Conservation (phyloP, 2,329 filamentous ascomycete species). For the Phaeosphaeriaceae sp. region DNA sequence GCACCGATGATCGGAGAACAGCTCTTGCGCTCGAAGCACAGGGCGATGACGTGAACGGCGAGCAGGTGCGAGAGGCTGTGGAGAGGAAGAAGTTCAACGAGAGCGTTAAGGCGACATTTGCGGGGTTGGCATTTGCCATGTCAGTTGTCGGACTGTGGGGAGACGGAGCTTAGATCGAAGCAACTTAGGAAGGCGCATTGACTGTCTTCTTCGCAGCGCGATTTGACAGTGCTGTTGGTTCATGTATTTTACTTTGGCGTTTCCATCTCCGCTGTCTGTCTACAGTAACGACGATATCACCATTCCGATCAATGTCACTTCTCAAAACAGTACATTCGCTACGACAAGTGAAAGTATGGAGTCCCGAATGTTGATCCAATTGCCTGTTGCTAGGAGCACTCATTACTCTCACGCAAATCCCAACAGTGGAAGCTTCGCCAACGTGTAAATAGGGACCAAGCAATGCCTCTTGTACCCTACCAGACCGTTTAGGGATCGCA, state of each 20-base stretch:
- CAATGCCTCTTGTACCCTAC: too few relatives aligned
- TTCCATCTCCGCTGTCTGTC: not conserved
- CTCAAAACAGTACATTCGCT: too few relatives aligned
- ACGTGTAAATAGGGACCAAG: too few relatives aligned
- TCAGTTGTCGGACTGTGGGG: slow-evolving; percentile 59
- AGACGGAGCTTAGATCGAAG: slow-evolving; percentile 42
- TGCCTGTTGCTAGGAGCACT: too few relatives aligned
- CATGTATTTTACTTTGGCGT: not conserved
- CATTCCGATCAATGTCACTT: not conserved
- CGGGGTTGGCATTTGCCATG: slow-evolving; percentile 55
- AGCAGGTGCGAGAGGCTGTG: slow-evolving; percentile 56
- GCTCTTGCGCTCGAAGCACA: slow-evolving; percentile 40
- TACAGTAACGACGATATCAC: not conserved
- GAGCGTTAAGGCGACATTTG: slow-evolving; percentile 51
- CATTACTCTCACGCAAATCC: too few relatives aligned
- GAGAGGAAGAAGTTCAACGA: slow-evolving; percentile 52
- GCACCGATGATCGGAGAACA: slow-evolving; percentile 30
- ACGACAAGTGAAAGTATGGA: too few relatives aligned
- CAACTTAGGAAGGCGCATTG: too few relatives aligned
- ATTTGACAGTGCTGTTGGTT: too few relatives aligned
- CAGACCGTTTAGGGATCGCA: too few relatives aligned
- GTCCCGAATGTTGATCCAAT: too few relatives aligned
- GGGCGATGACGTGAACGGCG: slow-evolving; percentile 56
- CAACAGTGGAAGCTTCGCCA: too few relatives aligned
- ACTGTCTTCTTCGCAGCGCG: too few relatives aligned